These are phyloP conservation scores for Populus tomentosa DNA, from an alignment of 441 rosid genomes.

Conservation along the genomic window DNA sequence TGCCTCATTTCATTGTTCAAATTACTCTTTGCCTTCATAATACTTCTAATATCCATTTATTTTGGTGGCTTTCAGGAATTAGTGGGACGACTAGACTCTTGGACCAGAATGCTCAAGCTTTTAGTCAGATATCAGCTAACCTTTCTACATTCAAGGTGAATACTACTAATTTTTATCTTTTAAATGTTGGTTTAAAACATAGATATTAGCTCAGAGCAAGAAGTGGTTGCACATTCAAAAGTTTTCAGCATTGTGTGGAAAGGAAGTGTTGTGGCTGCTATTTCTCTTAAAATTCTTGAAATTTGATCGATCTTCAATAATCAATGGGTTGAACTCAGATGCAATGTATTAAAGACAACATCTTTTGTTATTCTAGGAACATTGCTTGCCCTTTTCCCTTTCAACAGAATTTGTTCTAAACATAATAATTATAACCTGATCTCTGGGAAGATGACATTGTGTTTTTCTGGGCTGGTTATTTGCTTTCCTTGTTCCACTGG, in stretches of 20 bases:
- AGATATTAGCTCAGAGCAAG: background rate
- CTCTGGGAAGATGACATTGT: too few relatives aligned
- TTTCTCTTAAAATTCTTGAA: background rate
- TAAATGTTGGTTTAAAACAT: constrained; percentile 1
- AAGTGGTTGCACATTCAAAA: background rate
- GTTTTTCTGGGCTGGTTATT: too few relatives aligned
- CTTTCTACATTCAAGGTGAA: constrained; percentile 65
- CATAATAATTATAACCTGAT: too few relatives aligned
- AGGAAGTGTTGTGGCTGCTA: background rate
- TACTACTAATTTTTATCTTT: background rate
- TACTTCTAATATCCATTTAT: constrained; percentile 8
- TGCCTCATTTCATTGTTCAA: background rate
- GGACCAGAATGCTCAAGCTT: constrained; percentile 69
- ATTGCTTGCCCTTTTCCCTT: too few relatives aligned
- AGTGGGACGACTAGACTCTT: constrained; percentile 54
- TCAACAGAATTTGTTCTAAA: too few relatives aligned
- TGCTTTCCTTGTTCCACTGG: too few relatives aligned
- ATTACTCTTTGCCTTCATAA: background rate
- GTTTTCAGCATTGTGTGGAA: background rate
- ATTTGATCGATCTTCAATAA: background rate
- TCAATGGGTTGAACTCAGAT: background rate
- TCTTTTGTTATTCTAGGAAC: too few relatives aligned
- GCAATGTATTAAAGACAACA: background rate
- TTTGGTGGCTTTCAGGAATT: constrained; percentile 45
- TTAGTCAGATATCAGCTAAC: constrained; percentile 71